A percentile compares a stretch with the other conserved stretches of the same genome.
These are phyloP conservation scores for Colletotrichum sp. DNA, from an alignment of 2,329 filamentous ascomycete genomes.

Conservation along the genomic window DNA sequence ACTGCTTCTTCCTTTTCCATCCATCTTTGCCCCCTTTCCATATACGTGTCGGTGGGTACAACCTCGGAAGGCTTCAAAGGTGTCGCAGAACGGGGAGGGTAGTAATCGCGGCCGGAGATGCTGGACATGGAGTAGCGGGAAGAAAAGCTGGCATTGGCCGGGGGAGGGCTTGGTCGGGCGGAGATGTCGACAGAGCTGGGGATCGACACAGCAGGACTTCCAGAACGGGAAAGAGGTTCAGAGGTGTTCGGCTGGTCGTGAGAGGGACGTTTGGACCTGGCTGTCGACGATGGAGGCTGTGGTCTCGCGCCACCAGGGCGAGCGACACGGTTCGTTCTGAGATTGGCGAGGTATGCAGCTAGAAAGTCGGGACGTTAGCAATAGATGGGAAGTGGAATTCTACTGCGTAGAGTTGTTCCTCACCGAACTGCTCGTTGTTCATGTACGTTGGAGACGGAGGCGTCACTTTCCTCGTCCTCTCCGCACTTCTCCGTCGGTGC, in stretches of 20 bases:
- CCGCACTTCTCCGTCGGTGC: slow-evolving; percentile 32
- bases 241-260: slow-evolving; percentile 29
- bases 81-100: slow-evolving; percentile 44
- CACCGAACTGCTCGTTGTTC: slow-evolving; percentile 72
- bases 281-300: slow-evolving; percentile 44
- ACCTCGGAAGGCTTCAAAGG: slow-evolving; percentile 64
- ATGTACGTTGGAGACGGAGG: slow-evolving; percentile 69
- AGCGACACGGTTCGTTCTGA: slow-evolving; percentile 70
- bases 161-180: slow-evolving; percentile 4
- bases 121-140: slow-evolving; percentile 55
- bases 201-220: not conserved
- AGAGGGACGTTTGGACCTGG: slow-evolving; percentile 37
- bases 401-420: slow-evolving; percentile 25
- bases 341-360: slow-evolving; percentile 48
- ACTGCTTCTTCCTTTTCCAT: slow-evolving; percentile 81
- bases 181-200: slow-evolving; percentile 19
- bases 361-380: not conserved
- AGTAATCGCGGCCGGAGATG: slow-evolving; percentile 56
- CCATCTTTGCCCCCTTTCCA: slow-evolving; percentile 76
- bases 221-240: slow-evolving; percentile 9
- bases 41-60: slow-evolving; percentile 71
- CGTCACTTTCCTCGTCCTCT: slow-evolving; percentile 57
- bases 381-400: not conserved
- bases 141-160: slow-evolving; percentile 43
- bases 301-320: slow-evolving; percentile 76